phyloP scores from a whole-genome alignment of 352 stramenopile species.

The Pythium aristosporum region DNA sequence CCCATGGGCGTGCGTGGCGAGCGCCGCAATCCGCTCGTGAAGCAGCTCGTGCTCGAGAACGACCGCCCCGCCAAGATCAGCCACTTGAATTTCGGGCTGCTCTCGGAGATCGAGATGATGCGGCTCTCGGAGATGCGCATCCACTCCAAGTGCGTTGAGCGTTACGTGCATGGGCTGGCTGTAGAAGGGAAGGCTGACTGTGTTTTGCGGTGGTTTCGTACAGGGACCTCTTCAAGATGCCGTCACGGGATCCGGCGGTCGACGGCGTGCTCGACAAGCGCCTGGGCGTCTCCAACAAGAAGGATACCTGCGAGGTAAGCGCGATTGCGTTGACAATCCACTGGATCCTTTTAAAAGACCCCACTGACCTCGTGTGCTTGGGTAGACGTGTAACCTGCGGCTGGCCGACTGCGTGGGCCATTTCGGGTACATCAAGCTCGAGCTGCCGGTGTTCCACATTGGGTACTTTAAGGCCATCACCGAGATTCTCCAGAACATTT shows the following conservation, averaged over 20 bases:
- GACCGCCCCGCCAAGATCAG: slow-evolving; percentile 93
- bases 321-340: too few species aligned
- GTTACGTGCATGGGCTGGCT: not conserved
- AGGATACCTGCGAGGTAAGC: slow-evolving; percentile 91
- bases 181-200: not conserved
- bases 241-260: slow-evolving; percentile 88
- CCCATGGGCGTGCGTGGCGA: slow-evolving; percentile 39
- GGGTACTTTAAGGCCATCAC: slow-evolving; percentile 99
- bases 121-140: slow-evolving; percentile 95
- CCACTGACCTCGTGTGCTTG: too few species aligned
- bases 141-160: slow-evolving; percentile 57
- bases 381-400: slow-evolving; percentile 83
- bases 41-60: slow-evolving; percentile 89
- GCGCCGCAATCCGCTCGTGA: slow-evolving; percentile 84
- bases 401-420: slow-evolving; percentile 97
- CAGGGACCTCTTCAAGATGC: slow-evolving; percentile 97
- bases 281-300: slow-evolving; percentile 98
- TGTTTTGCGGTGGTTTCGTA: not conserved
- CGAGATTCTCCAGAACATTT: slow-evolving; percentile 98
- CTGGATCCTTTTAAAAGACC: too few species aligned
- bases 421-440: slow-evolving; percentile 98
- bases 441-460: slow-evolving; percentile 99
- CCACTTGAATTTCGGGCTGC: slow-evolving; percentile 97
- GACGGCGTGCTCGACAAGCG: slow-evolving; percentile 96
- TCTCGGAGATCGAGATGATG: slow-evolving; percentile 96